Evolutionary conservation across 768 basidiomycete species (phyloP), one percentile per base, ranked within the genome.

Genomic region (Chalciporus piperatus): DNA sequence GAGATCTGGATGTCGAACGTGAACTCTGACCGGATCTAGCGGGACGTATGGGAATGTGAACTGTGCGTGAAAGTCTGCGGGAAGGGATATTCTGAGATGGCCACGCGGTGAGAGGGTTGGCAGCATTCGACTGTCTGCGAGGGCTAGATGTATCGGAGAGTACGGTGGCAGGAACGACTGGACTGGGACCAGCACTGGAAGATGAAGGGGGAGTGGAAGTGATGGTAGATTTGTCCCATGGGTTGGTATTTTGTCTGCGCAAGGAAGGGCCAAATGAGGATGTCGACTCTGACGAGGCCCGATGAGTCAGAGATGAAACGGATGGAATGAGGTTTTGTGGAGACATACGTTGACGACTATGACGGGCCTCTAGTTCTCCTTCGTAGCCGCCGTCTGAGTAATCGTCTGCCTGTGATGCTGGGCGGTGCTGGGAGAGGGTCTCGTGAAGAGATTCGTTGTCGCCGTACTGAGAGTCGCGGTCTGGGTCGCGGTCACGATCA

Each of bases 1-100:
- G 83, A 6, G 96, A 98, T 41, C 95, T 86, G 48, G 96, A 98
- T 17, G 89, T 93, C 9, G 94, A 97, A 30, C 96, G 88, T 19
- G 96, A 98, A 64, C 87, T 90, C 58, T 87, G 84, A 27, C 82
- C 84, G 48, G 92, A 92, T 48, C 74, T 83, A 44, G 82, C 74
- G 17, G 84, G 77, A 23, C 81, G 81, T 37, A 77, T 70, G 47
- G 84, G 81, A 47, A 91, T 89, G 62, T 92, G 89, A 51, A 92
- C 87, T 3, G 86, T 83, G 56, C 90, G 85, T 22, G 90, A 93
- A 52, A 93, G 76, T n/a, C 91, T 82, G 58, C 89, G 89, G 48
- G 87, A 88, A 51, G 85, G 67, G 51, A 80, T 67, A 45, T 75
- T 72, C 56, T 80, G 81, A 35, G 75, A 68, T 16, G 75, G 72